These are phyloP conservation scores for Pinus taeda DNA, from an alignment of 75 land plant species.

Conservation along the genomic window DNA sequence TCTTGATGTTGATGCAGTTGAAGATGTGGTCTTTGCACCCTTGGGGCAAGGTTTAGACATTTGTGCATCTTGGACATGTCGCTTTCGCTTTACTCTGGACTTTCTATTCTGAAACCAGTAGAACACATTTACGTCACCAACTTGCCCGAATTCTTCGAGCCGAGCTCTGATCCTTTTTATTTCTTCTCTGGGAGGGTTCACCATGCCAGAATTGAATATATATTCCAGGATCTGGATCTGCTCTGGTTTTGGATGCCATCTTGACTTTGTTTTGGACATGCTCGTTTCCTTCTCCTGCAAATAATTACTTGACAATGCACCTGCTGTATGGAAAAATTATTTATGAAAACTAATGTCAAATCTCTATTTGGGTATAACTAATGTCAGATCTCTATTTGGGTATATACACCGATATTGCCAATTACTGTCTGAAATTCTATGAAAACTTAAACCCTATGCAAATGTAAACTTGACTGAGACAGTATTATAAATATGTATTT, in stretches of 20 bases:
- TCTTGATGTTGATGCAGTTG: constrained; percentile 33
- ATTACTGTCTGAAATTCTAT: too few relatives aligned
- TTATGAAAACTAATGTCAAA: neutral
- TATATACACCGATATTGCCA: too few relatives aligned
- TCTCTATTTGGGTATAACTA: too few relatives aligned
- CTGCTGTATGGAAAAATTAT: too few relatives aligned
- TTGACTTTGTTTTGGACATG: constrained; percentile 66
- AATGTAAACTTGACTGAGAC: too few relatives aligned
- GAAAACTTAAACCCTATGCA: too few relatives aligned
- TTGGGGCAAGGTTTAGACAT: neutral
- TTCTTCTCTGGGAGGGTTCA: constrained; percentile 75
- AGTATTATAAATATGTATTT: too few relatives aligned
- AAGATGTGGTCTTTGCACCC: neutral
- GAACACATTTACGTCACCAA: constrained; percentile 88
- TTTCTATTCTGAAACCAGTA: constrained; percentile 95
- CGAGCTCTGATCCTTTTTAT: constrained; percentile 62
- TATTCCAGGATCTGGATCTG: constrained; percentile 74
- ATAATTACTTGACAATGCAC: neutral
- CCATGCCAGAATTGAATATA: constrained; percentile 82
- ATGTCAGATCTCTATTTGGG: too few relatives aligned
- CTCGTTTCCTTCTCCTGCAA: neutral
- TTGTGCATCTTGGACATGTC: constrained; percentile 21
- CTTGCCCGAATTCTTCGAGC: constrained; percentile 71
- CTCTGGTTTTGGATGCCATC: constrained; percentile 89
- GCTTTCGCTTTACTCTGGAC: constrained; percentile 76